These are phyloP conservation scores for Cercospora sesami DNA, from an alignment of 2,329 filamentous ascomycete species.

Conservation along the genomic window DNA sequence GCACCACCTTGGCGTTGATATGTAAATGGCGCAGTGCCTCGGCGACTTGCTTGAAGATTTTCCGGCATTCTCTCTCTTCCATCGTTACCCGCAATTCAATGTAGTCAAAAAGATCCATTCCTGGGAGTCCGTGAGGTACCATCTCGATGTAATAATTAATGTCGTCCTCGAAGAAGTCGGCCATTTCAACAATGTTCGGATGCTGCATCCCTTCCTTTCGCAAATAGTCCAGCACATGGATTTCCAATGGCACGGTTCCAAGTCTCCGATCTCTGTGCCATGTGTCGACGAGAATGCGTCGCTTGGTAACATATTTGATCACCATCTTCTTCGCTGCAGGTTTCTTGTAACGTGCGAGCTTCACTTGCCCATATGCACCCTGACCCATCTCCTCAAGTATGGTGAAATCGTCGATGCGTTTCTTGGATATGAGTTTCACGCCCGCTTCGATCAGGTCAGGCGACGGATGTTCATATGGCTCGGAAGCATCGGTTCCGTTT, in stretches of 20 bases:
- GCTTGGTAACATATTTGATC: constrained; percentile 96
- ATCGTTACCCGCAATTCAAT: constrained; percentile 95
- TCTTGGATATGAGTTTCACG: constrained; percentile 57
- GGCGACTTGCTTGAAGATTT: constrained; percentile 93
- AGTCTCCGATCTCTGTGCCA: constrained; percentile 93
- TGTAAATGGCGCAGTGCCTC: constrained; percentile 89
- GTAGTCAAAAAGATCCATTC: constrained; percentile 99
- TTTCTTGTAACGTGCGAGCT: constrained; percentile 83
- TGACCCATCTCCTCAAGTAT: constrained; percentile 98
- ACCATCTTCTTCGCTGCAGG: constrained; percentile 75
- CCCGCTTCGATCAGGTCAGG: constrained; percentile 39
- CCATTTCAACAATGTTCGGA: constrained; percentile 68
- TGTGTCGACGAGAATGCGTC: constrained; percentile 93
- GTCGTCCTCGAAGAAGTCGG: constrained; percentile 72
- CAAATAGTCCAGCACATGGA: constrained; percentile 93
- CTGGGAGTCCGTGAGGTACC: constrained; percentile 88
- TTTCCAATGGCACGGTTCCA: constrained; percentile 93
- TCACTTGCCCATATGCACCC: constrained; percentile 96
- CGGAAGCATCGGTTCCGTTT: constrained; percentile 25
- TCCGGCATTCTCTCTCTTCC: constrained; percentile 90
- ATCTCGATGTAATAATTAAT: constrained; percentile 99
- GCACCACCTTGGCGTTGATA: constrained; percentile 84
- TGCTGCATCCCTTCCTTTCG: constrained; percentile 68
- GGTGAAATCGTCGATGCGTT: constrained; percentile 83
- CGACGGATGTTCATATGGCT: constrained; percentile 43